These are phyloP conservation scores for Neurospora sublineolata DNA, from an alignment of 495 filamentous ascomycete genomes.

Conservation along the genomic window DNA sequence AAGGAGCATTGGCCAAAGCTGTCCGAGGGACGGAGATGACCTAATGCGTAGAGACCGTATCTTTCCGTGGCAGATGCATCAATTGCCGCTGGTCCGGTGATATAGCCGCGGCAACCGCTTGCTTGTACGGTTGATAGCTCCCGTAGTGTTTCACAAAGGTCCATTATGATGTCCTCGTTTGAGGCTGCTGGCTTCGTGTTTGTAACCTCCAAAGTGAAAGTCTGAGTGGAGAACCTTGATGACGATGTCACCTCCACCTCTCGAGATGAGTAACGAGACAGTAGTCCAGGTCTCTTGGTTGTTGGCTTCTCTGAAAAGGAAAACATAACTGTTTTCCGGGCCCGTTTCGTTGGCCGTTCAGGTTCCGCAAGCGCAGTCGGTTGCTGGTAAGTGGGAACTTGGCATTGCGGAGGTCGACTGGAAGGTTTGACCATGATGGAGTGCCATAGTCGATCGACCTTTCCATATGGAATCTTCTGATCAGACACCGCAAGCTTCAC, in stretches of 20 bases:
- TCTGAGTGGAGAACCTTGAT: neutral
- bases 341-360: neutral
- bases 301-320: neutral
- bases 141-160: neutral
- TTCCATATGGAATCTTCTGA: neutral
- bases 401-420: neutral
- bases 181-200: neutral
- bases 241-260: neutral
- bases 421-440: neutral
- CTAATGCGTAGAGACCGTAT: neutral
- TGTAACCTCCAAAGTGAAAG: neutral
- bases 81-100: neutral
- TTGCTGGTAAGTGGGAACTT: neutral
- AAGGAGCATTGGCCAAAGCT: neutral
- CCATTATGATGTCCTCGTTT: constrained; percentile 3
- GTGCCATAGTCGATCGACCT: neutral
- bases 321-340: neutral
- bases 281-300: neutral
- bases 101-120: neutral
- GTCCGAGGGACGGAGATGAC: neutral
- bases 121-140: neutral
- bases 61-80: neutral
- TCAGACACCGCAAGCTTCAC: neutral
- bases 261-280: neutral
- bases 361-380: neutral